Base-by-base conservation (phyloP, 768 basidiomycete genomes). In the Russula sp. region DNA sequence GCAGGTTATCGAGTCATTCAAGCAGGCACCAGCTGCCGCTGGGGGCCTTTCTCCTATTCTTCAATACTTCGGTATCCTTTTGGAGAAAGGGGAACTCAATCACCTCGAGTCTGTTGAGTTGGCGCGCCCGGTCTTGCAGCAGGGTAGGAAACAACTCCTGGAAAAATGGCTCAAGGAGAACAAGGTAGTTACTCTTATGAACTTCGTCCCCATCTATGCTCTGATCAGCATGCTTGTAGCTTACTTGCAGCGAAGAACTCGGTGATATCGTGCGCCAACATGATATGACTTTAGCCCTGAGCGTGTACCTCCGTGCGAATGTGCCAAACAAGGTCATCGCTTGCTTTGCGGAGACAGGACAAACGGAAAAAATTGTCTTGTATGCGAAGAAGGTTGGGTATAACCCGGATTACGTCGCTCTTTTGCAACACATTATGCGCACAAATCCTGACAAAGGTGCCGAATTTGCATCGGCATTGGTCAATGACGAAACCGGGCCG, bases 141-240 rank as follows among this genome's bases (percentile, higher is more conserved):
- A 99, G 77, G 94, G 94, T 40, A 86, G 94, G 75, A 98, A 99
- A 77, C 93, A 98, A 72, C 79, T 98, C 51, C 80, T 99, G 18
- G 97, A 99, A 80, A 98, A 98, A 72, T 99, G 97, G 97, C 78
- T 99, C 66, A 99, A 99, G 77, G 97, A 99, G 81, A 98, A 97
- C 79, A 99, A 98, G 86, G 94, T 88, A 52, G 51, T 75, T 68
- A 16, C 26, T 28, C 50, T 28, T n/a, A 53, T 32, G 28, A 34
- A 55, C 69, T 22, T 18, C 36, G 24, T 22, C 30, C 30, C 22
- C 2, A 18, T 16, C 57, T 62, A 4, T 59, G 8, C 24, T 38
- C 60, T 40, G 57, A 52, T 38, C 55, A 42, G 30, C 58, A 34
- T 34, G n/a, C 40, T 24, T 61, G 1, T 69, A 97, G 94, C 86